Conservation (phyloP, 441 rosid species). For the Capsella rubella region DNA sequence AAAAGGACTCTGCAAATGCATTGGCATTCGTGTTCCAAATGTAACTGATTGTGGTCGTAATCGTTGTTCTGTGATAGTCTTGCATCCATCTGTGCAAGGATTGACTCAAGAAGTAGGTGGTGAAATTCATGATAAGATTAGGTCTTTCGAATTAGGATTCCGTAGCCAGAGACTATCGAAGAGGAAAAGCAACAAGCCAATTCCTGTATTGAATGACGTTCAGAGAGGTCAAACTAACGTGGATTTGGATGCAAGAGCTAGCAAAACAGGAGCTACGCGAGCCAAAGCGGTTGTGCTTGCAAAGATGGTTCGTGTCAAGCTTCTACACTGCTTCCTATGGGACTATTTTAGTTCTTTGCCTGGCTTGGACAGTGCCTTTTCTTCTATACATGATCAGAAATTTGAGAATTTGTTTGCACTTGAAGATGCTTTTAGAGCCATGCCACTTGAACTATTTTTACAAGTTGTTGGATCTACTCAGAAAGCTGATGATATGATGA, state of each 20-base stretch:
- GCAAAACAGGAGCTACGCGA: slow-evolving; percentile 79
- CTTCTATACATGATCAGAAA: slow-evolving; percentile 51
- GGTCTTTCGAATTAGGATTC: slow-evolving; percentile 80
- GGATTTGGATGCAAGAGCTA: slow-evolving; percentile 58
- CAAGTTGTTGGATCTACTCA: slow-evolving; percentile 84
- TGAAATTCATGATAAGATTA: slow-evolving; percentile 76
- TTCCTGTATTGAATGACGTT: slow-evolving; percentile 78
- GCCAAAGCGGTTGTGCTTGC: slow-evolving; percentile 93
- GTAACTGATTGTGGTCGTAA: slow-evolving; percentile 78
- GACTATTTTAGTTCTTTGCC: slow-evolving; percentile 61
- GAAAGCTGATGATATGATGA: slow-evolving; percentile 72
- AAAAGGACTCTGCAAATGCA: slow-evolving; percentile 81
- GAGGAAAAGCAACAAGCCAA: slow-evolving; percentile 57
- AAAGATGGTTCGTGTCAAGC: slow-evolving; percentile 93
- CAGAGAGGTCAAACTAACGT: slow-evolving; percentile 64
- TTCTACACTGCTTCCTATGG: slow-evolving; percentile 91
- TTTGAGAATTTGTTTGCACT: slow-evolving; percentile 68
- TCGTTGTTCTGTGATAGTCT: slow-evolving; percentile 70
- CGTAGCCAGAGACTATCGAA: slow-evolving; percentile 71
- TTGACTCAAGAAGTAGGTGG: slow-evolving; percentile 65
- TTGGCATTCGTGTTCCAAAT: slow-evolving; percentile 68
- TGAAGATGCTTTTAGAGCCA: slow-evolving; percentile 77
- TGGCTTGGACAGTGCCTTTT: slow-evolving; percentile 59
- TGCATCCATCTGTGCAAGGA: slow-evolving; percentile 80
- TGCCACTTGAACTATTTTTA: slow-evolving; percentile 87